phyloP scores from a whole-genome alignment of 2,329 filamentous ascomycete genomes.

The Ascosphaera apis region DNA sequence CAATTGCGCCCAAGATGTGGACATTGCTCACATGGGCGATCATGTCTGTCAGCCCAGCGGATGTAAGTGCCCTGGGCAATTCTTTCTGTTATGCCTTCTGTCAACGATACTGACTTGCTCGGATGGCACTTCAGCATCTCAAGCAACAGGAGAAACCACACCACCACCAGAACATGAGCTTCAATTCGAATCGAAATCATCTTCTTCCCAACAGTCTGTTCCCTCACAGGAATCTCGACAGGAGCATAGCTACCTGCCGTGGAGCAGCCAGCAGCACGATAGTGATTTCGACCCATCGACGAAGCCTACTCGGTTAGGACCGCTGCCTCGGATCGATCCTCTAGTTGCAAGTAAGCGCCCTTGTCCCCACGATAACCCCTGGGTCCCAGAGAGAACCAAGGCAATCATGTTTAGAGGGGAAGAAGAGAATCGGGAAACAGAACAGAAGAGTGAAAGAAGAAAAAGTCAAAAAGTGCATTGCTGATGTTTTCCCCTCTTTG shows the following conservation, averaged over 20 bases:
- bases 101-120: background rate
- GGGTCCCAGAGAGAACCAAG: no score
- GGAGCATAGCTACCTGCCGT: background rate
- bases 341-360: constrained; percentile 36
- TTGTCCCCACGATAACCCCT: no score
- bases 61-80: constrained; percentile 3
- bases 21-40: constrained; percentile 69
- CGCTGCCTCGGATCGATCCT: constrained; percentile 33
- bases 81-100: background rate
- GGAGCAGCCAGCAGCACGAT: background rate
- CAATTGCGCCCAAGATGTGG: constrained; percentile 50
- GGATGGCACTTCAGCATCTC: background rate
- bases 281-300: constrained; percentile 1
- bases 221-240: background rate
- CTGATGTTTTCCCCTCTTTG: constrained; percentile 1
- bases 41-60: constrained; percentile 39
- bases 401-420: background rate
- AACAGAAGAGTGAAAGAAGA: background rate
- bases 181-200: background rate
- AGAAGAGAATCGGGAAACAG: background rate
- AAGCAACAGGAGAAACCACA: background rate
- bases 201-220: background rate
- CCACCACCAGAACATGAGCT: background rate
- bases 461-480: background rate
- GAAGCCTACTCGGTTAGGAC: constrained; percentile 22